phyloP scores from a whole-genome alignment of 108 stramenopile species.

The Discostella stelligeroides region DNA sequence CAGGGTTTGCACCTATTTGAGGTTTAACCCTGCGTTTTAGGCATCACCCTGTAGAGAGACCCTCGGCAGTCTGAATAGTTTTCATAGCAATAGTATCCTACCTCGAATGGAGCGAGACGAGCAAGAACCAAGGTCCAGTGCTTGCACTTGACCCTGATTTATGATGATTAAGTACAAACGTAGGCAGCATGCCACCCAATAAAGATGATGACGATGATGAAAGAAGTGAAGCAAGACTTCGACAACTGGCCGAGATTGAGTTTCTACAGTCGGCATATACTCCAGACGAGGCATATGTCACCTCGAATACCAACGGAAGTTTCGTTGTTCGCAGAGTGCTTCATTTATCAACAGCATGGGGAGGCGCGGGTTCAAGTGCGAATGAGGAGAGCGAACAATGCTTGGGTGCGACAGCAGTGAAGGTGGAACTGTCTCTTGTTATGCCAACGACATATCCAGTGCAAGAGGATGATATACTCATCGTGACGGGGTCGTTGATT shows the following conservation, averaged over 20 bases:
- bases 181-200: too few relatives aligned
- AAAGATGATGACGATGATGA: too few relatives aligned
- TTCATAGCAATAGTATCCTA: too few relatives aligned
- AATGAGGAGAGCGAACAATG: slow-evolving; percentile 10
- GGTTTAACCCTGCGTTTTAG: too few relatives aligned
- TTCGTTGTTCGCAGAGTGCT: slow-evolving; percentile 31
- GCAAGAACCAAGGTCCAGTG: too few relatives aligned
- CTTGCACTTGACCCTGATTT: too few relatives aligned
- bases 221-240: too few relatives aligned
- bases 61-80: too few relatives aligned
- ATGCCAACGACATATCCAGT: slow-evolving; percentile 63
- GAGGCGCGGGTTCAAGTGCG: background rate
- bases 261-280: slow-evolving; percentile 64
- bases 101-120: too few relatives aligned
- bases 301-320: background rate
- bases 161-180: too few relatives aligned
- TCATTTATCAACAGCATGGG: slow-evolving; percentile 20
- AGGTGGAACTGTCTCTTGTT: slow-evolving; percentile 46
- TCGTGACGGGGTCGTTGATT: slow-evolving; percentile 13
- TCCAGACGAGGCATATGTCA: slow-evolving; percentile 60
- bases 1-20: too few relatives aligned
- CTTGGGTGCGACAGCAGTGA: slow-evolving; percentile 3
- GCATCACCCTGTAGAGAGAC: too few relatives aligned
- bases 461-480: slow-evolving; percentile 11
- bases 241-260: slow-evolving; percentile 34